phyloP scores from a whole-genome alignment of 768 basidiomycete species.

The Mrakia gelida region DNA sequence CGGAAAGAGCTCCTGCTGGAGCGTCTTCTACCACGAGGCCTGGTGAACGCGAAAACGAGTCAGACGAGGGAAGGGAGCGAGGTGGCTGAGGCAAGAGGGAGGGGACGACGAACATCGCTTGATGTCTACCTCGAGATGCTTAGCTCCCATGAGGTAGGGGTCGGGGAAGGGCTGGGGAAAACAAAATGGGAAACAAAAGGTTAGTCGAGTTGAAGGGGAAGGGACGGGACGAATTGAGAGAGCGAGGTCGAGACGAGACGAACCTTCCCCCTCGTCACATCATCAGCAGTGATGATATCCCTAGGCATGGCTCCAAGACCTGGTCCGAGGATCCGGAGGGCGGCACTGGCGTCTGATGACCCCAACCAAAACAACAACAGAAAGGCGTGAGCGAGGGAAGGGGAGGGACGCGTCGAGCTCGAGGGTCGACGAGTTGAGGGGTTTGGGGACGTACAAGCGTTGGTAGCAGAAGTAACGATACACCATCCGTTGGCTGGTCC shows the following conservation, averaged over 20 bases:
- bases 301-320: conserved; percentile 17
- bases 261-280: conserved; percentile 20
- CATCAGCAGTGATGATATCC: conserved; percentile 29
- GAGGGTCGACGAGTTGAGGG: not conserved
- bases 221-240: not conserved
- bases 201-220: too few relatives aligned
- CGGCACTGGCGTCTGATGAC: conserved; percentile 21
- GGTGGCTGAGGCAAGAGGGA: not conserved
- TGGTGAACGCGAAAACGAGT: conserved; percentile 38
- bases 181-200: not conserved
- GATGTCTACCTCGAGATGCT: conserved; percentile 5
- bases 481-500: conserved; percentile 10
- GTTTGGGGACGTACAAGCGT: conserved; percentile 9
- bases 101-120: not conserved
- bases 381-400: too few relatives aligned
- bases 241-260: not conserved
- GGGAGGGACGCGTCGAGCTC: not conserved
- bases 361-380: too few relatives aligned
- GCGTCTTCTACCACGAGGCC: conserved; percentile 89
- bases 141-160: conserved; percentile 26
- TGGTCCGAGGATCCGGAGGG: not conserved
- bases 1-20: conserved; percentile 70
- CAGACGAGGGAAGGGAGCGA: not conserved
- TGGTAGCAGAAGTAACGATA: conserved; percentile 27
- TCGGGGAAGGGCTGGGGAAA: conserved; percentile 21